phyloP scores from a whole-genome alignment of 2,329 filamentous ascomycete genomes.

The Pyricularia sp. region DNA sequence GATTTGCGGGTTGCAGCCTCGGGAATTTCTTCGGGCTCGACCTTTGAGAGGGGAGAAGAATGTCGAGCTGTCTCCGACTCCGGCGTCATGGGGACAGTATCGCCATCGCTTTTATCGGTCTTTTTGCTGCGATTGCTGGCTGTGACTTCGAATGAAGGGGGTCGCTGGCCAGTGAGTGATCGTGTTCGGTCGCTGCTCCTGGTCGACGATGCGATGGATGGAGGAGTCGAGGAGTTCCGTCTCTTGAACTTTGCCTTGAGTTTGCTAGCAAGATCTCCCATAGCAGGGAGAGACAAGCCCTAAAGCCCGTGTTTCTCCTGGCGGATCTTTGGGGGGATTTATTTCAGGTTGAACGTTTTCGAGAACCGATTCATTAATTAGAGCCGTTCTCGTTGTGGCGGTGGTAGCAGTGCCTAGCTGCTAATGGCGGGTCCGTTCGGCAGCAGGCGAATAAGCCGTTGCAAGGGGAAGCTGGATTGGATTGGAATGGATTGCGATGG shows the following conservation, averaged over 20 bases:
- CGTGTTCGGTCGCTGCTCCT: background rate
- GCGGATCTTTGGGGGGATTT: background rate
- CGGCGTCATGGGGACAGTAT: background rate
- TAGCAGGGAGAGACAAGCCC: slow-evolving; percentile 3
- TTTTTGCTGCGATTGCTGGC: background rate
- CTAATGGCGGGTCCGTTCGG: background rate
- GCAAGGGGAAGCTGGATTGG: background rate
- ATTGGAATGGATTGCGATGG: background rate
- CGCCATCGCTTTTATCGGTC: background rate
- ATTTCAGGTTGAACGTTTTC: background rate
- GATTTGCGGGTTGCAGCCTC: background rate
- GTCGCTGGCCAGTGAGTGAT: slow-evolving; percentile 1
- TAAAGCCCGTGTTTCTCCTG: background rate
- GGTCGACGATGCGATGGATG: background rate
- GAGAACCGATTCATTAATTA: background rate
- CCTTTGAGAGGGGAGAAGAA: background rate
- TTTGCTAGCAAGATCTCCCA: slow-evolving; percentile 5
- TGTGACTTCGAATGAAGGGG: background rate
- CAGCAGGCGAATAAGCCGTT: background rate
- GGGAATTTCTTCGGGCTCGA: background rate
- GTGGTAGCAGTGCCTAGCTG: background rate
- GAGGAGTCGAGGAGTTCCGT: background rate
- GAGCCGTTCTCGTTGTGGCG: background rate
- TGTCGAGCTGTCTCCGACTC: background rate
- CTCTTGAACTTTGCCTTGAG: slow-evolving; percentile 5